Conservation (phyloP, 306 rosid genomes). For the Vigna unguiculata region DNA sequence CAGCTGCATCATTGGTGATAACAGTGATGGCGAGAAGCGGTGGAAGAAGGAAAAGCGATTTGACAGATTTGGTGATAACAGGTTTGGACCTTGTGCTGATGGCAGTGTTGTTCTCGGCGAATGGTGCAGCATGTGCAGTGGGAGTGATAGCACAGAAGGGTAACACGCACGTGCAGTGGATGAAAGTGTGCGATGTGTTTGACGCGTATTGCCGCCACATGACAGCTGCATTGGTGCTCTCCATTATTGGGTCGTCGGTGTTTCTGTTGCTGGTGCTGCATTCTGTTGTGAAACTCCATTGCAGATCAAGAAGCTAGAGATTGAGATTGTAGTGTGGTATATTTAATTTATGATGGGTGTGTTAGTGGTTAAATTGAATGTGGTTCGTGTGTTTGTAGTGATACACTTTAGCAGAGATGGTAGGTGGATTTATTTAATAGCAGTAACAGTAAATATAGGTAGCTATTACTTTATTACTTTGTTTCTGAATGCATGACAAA, state of each 20-base stretch:
- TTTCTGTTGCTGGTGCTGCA: constrained; percentile 56
- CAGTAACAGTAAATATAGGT: background rate
- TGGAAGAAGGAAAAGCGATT: constrained; percentile 8
- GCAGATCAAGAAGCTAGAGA: constrained; percentile 34
- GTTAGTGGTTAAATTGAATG: background rate
- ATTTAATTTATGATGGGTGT: background rate
- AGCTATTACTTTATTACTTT: constrained; percentile 22
- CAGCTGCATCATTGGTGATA: constrained; percentile 51
- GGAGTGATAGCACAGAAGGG: constrained; percentile 61
- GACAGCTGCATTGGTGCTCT: constrained; percentile 56
- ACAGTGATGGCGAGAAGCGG: constrained; percentile 37
- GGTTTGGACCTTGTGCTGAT: constrained; percentile 49
- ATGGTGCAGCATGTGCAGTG: constrained; percentile 64
- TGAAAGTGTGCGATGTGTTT: constrained; percentile 61
- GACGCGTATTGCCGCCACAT: constrained; percentile 59
- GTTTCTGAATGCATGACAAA: constrained; percentile 15
- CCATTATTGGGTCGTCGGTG: constrained; percentile 51
- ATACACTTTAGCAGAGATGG: constrained; percentile 25
- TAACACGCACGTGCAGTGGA: constrained; percentile 70
- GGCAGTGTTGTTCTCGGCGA: constrained; percentile 62
- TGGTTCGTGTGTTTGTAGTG: constrained; percentile 23
- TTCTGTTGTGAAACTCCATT: constrained; percentile 52
- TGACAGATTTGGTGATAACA: constrained; percentile 37
- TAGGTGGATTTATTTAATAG: constrained; percentile 43
- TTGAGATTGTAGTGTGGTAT: too few species aligned